Conservation (phyloP, 2,329 filamentous ascomycete species). For the Cryphonectria nitschkei region DNA sequence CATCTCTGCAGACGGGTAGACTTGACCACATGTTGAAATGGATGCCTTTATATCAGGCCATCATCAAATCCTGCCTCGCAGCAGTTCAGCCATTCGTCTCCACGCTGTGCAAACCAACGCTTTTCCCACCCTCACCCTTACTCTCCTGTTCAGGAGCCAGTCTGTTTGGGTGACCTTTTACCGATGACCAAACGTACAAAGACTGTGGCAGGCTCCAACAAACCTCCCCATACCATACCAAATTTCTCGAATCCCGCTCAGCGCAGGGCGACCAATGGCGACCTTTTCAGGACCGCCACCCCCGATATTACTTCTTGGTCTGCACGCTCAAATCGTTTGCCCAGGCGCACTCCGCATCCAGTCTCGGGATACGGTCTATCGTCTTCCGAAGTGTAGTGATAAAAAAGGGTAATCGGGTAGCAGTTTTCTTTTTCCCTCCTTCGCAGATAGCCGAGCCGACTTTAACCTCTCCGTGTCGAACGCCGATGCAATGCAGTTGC, state of each 20-base stretch:
- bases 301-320: conserved; percentile 24
- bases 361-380: conserved; percentile 32
- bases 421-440: conserved; percentile 37
- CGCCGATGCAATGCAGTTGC: conserved; percentile 50
- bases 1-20: not conserved
- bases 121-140: not conserved
- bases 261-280: conserved; percentile 17
- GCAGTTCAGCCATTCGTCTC: conserved; percentile 9
- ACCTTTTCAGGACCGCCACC: conserved; percentile 28
- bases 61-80: not conserved
- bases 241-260: conserved; percentile 14
- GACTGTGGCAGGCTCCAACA: conserved; percentile 23
- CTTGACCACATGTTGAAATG: conserved; percentile 7
- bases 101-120: conserved; percentile 13
- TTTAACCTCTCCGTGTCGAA: conserved; percentile 36
- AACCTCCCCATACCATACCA: not conserved
- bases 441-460: conserved; percentile 31
- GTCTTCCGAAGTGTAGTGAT: conserved; percentile 25
- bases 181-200: conserved; percentile 28
- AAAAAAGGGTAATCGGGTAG: conserved; percentile 23
- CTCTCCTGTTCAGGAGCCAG: conserved; percentile 15
- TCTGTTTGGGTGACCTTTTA: conserved; percentile 29
- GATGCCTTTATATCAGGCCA: conserved; percentile 4
- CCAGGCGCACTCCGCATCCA: conserved; percentile 31
- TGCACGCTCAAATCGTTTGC: conserved; percentile 19